Evolutionary conservation across 768 basidiomycete species (phyloP), one percentile per base, ranked within the genome.

Genomic region (Flagelloscypha sp.): DNA sequence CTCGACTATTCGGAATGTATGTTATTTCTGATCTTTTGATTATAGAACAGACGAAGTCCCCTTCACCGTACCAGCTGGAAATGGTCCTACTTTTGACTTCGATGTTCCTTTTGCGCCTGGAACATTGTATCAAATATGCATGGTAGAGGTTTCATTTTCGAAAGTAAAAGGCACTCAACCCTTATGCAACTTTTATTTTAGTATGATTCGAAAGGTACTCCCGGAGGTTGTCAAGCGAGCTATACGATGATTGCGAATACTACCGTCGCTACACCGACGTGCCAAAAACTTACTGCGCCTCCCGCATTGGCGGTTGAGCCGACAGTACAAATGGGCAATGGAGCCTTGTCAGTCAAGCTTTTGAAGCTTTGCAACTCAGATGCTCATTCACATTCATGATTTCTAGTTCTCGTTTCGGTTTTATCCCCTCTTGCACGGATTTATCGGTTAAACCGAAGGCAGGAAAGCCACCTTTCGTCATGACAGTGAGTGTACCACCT

Each of bases 111-210:
- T 69, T 38, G 48, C 56, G 3, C 69, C 72, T 3, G 65, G 62
- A 27, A 73, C 70, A 0, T 50, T 65, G 61, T 75, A 72, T 50
- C 70, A 75, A 48, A 70, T 73, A 41, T 75, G 73, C 59, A 73
- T 75, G 72, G 72, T 73, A 36, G 50, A 7, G 9, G 6, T 5
- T 23, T 21, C 12, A 19, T 27, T 20, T 11, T 15, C n/a, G n/a
- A n/a, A n/a, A n/a, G n/a, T 24, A 20, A 22, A 24, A 7, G 7
- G 10, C 13, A 33, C 4, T 32, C 3, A 8, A 6, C 20, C 28
- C 12, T 5, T 21, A 13, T 4, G n/a, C 21, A 9, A 34, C 31
- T 40, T 24, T 23, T 13, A 27, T 7, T 29, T 22, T 23, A 74
- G 72, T 66, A 63, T 46, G 73, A 68, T 40, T 53, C 44, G 6